phyloP scores from a whole-genome alignment of 495 filamentous ascomycete genomes.

The Annulohypoxylon moriforme region DNA sequence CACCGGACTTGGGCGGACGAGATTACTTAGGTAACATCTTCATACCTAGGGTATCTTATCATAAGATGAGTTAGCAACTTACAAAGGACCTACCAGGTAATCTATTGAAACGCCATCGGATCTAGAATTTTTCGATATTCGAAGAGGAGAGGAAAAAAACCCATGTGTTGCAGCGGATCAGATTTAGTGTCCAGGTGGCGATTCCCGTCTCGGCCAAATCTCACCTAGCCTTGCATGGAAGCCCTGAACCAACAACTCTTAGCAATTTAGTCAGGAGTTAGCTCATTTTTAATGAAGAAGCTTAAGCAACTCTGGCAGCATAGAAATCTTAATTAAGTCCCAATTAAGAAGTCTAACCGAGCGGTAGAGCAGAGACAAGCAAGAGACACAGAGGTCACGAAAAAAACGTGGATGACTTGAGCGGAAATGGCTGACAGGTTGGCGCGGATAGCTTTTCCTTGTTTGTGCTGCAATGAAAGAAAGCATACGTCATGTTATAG shows the following conservation, averaged over 20 bases:
- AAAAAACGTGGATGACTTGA: slow-evolving; percentile 13
- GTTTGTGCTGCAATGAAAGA: slow-evolving; percentile 3
- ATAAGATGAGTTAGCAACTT: background rate
- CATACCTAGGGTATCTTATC: background rate
- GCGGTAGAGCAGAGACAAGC: slow-evolving; percentile 2
- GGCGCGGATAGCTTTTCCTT: slow-evolving; percentile 18
- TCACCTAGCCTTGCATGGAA: slow-evolving; percentile 31
- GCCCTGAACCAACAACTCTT: slow-evolving; percentile 8
- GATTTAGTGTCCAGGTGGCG: background rate
- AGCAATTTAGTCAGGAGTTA: slow-evolving; percentile 40
- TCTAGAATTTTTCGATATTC: background rate
- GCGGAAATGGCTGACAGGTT: slow-evolving; percentile 3
- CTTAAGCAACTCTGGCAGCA: background rate
- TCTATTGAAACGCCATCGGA: background rate
- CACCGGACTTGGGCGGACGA: slow-evolving; percentile 20
- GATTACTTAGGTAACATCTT: background rate
- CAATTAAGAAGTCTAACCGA: slow-evolving; percentile 10
- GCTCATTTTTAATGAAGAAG: slow-evolving; percentile 1
- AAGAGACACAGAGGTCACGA: background rate
- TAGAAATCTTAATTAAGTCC: background rate
- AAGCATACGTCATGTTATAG: slow-evolving; percentile 35
- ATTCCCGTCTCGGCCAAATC: slow-evolving; percentile 41
- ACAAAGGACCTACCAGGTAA: background rate
- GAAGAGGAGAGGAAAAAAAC: background rate
- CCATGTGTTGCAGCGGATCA: background rate